Conservation (phyloP, 1,284 basidiomycete genomes). For the Takashimella koratensis region DNA sequence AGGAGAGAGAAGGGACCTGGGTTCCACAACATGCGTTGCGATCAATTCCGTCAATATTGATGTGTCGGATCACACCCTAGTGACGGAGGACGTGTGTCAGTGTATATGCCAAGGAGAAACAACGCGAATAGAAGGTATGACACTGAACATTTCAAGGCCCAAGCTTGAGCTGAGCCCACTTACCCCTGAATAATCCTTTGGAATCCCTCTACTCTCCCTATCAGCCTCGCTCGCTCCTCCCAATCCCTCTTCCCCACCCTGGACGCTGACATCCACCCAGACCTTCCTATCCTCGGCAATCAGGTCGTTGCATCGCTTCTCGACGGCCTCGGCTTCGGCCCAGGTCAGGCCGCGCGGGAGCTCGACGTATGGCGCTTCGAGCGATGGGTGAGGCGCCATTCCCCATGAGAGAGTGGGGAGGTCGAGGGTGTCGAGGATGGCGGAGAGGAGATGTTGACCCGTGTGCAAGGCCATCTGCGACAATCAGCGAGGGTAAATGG, state of each 20-base stretch:
- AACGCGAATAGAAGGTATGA: no score
- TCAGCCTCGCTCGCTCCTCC: conserved; percentile 48
- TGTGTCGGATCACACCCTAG: conserved; percentile 68
- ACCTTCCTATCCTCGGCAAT: conserved; percentile 42
- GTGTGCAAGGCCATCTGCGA: conserved; percentile 75
- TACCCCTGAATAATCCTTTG: conserved; percentile 46
- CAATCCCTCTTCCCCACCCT: conserved; percentile 17
- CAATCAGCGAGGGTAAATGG: neutral
- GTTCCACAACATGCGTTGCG: conserved; percentile 82
- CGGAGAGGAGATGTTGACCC: conserved; percentile 76
- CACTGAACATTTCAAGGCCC: neutral
- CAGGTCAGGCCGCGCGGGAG: conserved; percentile 64
- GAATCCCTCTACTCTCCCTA: conserved; percentile 65
- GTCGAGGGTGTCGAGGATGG: conserved; percentile 66
- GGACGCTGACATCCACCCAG: conserved; percentile 40
- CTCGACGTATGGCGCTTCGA: conserved; percentile 72
- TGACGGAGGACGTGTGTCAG: neutral
- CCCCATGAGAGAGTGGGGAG: conserved; percentile 79
- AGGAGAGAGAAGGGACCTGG: conserved; percentile 52
- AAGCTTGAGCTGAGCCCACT: conserved; percentile 13
- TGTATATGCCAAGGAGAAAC: neutral
- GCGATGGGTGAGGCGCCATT: conserved; percentile 53
- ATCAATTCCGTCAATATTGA: conserved; percentile 75
- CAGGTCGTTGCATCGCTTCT: conserved; percentile 63
- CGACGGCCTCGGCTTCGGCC: conserved; percentile 62